These are phyloP conservation scores for Cryptosporidium parvum DNA, from an alignment of 169 alveolate species.

Conservation along the genomic window DNA sequence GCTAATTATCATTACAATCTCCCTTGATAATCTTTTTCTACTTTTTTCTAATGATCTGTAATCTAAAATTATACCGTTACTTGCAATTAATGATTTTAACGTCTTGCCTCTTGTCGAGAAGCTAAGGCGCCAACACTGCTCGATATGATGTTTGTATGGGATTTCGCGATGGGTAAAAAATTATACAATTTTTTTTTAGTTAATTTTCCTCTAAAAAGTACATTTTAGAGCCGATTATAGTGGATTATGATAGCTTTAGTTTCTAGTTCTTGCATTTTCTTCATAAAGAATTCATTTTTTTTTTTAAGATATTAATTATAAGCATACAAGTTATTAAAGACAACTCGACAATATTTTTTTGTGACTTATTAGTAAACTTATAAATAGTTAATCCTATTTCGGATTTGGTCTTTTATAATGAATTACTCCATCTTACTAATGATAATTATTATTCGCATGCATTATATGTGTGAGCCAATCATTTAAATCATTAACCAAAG, in stretches of 20 bases:
- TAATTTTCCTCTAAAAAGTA: too few species aligned
- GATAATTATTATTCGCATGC: background rate
- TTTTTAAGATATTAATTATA: too few species aligned
- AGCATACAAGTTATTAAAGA: background rate
- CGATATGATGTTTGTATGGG: constrained; percentile 60
- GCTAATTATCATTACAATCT: constrained; percentile 7
- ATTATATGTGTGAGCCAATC: too few species aligned
- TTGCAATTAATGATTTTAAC: constrained; percentile 74
- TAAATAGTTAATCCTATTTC: too few species aligned
- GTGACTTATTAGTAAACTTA: too few species aligned
- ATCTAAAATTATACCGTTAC: constrained; percentile 75
- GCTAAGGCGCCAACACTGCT: constrained; percentile 70
- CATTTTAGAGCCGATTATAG: too few species aligned
- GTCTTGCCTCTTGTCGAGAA: constrained; percentile 47
- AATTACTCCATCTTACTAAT: background rate
- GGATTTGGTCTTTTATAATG: too few species aligned
- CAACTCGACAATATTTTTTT: too few species aligned
- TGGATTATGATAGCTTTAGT: background rate
- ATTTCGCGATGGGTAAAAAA: constrained; percentile 36
- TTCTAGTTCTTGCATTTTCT: background rate
- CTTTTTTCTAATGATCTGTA: constrained; percentile 50
- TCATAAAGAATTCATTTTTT: too few species aligned
- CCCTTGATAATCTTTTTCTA: background rate
- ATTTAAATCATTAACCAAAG: background rate
- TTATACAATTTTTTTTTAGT: background rate